Conservation (phyloP, 805 yeast genomes). For the Nakazawaea wyomingensis region DNA sequence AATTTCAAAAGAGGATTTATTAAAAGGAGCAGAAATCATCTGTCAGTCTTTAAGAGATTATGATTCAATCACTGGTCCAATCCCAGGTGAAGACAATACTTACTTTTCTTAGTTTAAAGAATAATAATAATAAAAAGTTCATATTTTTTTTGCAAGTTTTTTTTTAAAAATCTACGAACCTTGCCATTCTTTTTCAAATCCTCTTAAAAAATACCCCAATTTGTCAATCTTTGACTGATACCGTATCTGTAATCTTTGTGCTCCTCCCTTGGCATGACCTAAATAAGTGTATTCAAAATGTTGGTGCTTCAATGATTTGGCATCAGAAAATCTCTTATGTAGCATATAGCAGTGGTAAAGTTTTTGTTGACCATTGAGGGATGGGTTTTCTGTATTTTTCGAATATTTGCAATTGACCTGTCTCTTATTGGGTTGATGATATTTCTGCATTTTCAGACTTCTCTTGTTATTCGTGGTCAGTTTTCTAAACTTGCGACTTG, state of each 20-base stretch:
- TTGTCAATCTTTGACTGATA: conserved; percentile 5
- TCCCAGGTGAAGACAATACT: conserved; percentile 11
- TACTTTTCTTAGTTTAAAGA: conserved; percentile 1
- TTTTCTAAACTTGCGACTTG: no score
- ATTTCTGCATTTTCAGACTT: no score
- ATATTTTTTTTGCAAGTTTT: no score
- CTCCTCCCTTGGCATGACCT: conserved; percentile 1
- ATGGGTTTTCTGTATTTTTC: no score
- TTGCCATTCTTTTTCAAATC: conserved; percentile 1
- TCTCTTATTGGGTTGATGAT: no score
- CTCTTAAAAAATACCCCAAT: neutral
- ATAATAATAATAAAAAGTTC: no score
- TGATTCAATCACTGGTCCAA: conserved; percentile 10
- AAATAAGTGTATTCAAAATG: conserved; percentile 5
- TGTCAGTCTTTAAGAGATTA: conserved; percentile 14
- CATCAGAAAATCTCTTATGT: neutral
- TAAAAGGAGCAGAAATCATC: conserved; percentile 21
- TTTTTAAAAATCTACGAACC: neutral
- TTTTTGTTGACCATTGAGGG: conserved; percentile 2
- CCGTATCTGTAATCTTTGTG: conserved; percentile 4
- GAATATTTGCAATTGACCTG: no score
- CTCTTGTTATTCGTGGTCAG: no score
- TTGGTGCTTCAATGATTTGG: neutral
- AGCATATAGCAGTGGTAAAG: conserved; percentile 5
- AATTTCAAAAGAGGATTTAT: conserved; percentile 17